Evolutionary conservation across 2,329 filamentous ascomycete genomes (phyloP), one percentile per base, ranked within the genome.

Genomic region (Piedraia hortae): DNA sequence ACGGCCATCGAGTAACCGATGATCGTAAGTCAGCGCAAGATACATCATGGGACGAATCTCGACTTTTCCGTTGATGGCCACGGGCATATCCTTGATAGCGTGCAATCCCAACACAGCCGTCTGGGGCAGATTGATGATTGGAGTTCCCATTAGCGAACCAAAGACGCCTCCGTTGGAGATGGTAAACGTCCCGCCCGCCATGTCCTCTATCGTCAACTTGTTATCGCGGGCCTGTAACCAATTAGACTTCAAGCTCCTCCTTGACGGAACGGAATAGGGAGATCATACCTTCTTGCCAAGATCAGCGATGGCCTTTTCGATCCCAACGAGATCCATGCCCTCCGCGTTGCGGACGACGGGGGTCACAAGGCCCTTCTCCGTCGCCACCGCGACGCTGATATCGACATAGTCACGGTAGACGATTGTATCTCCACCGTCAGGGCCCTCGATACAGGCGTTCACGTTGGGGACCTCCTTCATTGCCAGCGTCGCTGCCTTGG

Each of bases 1-100:
- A 43, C 82, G 66, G 22, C 85, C 85, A 46, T 93, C 85, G 12
- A 97, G 58, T 21, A 97, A 63, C 43, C 85, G 73, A 53, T 97
- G 85, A 46, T 97, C 85, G 43, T 97, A 97, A 8, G 85, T 97
- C 28, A 97, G 59, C 18, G 85, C 85, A 32, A 97, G 62, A 48
- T 90, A 93, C 85, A 97, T 97, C 78, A 97, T 93, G 51, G 85
- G 85, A 34, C 85, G 64, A 35, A 90, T 74, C 47, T 91, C 80
- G 26, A 93, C 58, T 55, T 91, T 88, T 41, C 85, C 85, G 40
- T 93, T 78, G 29, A 93, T 57, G 12, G 62, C 82, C 23, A 91
- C 66, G 3, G 82, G 67, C 39, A 72, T 74, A 24, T 97, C 78
- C 56, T 97, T 97, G 50, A 91, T 91, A 20, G 82, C 78, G 46